phyloP scores from a whole-genome alignment of 2,329 filamentous ascomycete genomes.

The Penicillium sp. region DNA sequence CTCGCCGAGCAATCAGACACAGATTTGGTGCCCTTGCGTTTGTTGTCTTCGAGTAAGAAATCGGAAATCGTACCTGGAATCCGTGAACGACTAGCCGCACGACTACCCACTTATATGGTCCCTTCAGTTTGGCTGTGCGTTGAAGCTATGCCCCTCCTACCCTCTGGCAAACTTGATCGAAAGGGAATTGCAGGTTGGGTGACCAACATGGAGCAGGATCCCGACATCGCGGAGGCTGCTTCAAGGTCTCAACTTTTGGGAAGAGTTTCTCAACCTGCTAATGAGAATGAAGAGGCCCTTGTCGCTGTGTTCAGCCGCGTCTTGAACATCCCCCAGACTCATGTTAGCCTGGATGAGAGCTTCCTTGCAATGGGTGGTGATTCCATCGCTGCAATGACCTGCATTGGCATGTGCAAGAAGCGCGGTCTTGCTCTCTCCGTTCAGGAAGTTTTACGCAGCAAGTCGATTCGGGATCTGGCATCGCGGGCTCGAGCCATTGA shows the following conservation, averaged over 20 bases:
- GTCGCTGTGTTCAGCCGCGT: conserved; percentile 42
- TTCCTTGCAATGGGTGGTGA: conserved; percentile 53
- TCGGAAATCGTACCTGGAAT: conserved; percentile 27
- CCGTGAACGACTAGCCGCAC: conserved; percentile 31
- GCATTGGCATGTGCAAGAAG: conserved; percentile 51
- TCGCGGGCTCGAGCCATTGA: conserved; percentile 33
- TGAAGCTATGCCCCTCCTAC: conserved; percentile 46
- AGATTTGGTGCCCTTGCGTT: conserved; percentile 26
- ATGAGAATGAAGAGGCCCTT: conserved; percentile 34
- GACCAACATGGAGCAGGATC: conserved; percentile 31
- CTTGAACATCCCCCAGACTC: conserved; percentile 39
- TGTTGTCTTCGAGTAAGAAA: conserved; percentile 26
- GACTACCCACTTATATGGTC: conserved; percentile 52
- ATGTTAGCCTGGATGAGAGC: conserved; percentile 38
- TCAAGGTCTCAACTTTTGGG: background rate
- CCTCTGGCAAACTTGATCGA: conserved; percentile 51
- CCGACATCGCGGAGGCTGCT: conserved; percentile 20
- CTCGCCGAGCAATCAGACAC: conserved; percentile 22
- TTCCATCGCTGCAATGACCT: conserved; percentile 55
- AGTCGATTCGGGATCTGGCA: conserved; percentile 46
- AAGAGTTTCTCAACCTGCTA: conserved; percentile 20
- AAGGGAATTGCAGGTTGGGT: conserved; percentile 43
- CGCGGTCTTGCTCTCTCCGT: conserved; percentile 49
- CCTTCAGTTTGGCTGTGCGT: conserved; percentile 51
- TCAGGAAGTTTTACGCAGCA: conserved; percentile 52